A percentile compares a stretch with the other conserved stretches of the same genome.
Conservation (phyloP, 371 early-diverging fungal species). For the Mucor velutinosus region DNA sequence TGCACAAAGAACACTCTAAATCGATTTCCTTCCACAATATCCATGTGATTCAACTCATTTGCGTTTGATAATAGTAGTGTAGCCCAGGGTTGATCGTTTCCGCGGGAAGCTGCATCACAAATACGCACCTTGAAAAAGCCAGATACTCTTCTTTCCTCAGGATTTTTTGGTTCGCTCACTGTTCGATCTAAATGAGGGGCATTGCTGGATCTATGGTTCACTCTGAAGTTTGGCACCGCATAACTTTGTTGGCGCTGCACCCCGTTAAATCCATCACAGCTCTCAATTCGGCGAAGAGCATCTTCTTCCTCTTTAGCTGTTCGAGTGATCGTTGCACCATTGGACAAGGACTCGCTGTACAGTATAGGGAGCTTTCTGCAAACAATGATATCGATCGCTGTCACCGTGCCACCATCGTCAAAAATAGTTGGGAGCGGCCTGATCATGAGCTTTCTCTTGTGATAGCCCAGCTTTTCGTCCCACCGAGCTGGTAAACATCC, state of each 20-base stretch:
- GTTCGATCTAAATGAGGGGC: neutral
- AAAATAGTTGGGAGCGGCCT: slow-evolving; percentile 43
- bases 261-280: neutral
- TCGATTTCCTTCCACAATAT: slow-evolving; percentile 30
- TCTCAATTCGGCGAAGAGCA: slow-evolving; percentile 31
- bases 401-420: slow-evolving; percentile 72
- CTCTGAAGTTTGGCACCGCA: slow-evolving; percentile 21
- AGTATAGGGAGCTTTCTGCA: slow-evolving; percentile 65
- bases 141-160: slow-evolving; percentile 45
- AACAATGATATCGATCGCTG: slow-evolving; percentile 70
- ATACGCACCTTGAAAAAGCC: slow-evolving; percentile 51
- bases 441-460: slow-evolving; percentile 39
- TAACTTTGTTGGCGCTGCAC: slow-evolving; percentile 1
- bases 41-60: slow-evolving; percentile 34
- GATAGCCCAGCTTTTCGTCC: slow-evolving; percentile 74
- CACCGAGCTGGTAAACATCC: slow-evolving; percentile 64
- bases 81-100: slow-evolving; percentile 14
- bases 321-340: slow-evolving; percentile 50
- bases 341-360: slow-evolving; percentile 56
- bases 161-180: slow-evolving; percentile 16
- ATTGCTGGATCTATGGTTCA: slow-evolving; percentile 5
- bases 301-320: slow-evolving; percentile 65
- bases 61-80: slow-evolving; percentile 34
- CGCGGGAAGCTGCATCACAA: slow-evolving; percentile 42
- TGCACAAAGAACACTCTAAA: slow-evolving; percentile 37